Conservation (phyloP, 345 rosid species). For the Abelmoschus esculentus region DNA sequence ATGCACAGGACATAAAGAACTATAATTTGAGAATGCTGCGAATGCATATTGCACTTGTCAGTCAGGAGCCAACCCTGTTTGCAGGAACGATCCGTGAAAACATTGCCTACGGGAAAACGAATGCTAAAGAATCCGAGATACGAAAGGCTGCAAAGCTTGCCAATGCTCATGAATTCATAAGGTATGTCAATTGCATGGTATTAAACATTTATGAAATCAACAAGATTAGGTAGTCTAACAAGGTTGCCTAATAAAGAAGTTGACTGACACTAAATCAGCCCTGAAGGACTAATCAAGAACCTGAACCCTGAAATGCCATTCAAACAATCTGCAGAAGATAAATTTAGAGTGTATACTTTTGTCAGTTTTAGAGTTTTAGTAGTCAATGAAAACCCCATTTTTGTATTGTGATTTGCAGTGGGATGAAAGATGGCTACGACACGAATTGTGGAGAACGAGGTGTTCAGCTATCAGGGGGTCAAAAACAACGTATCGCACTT, state of each 20-base stretch:
- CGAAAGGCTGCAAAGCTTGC: conserved; percentile 45
- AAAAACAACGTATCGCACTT: conserved; percentile 62
- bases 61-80: conserved; percentile 62
- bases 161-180: conserved; percentile 60
- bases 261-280: too few species aligned
- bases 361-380: background rate
- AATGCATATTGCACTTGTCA: conserved; percentile 52
- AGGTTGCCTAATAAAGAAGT: too few species aligned
- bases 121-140: conserved; percentile 47
- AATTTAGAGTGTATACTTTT: background rate
- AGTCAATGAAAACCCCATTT: background rate
- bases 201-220: too few species aligned
- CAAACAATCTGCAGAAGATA: too few species aligned
- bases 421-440: conserved; percentile 60
- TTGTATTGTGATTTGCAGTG: conserved; percentile 24
- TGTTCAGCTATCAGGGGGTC: conserved; percentile 65
- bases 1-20: conserved; percentile 44
- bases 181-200: conserved; percentile 24
- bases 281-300: too few species aligned
- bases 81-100: conserved; percentile 57
- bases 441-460: conserved; percentile 63
- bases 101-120: conserved; percentile 46
- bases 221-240: too few species aligned
- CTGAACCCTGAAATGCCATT: too few species aligned
- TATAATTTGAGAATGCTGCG: conserved; percentile 40